phyloP scores from a whole-genome alignment of 2,329 filamentous ascomycete genomes.

The Arachnopeziza araneosa region DNA sequence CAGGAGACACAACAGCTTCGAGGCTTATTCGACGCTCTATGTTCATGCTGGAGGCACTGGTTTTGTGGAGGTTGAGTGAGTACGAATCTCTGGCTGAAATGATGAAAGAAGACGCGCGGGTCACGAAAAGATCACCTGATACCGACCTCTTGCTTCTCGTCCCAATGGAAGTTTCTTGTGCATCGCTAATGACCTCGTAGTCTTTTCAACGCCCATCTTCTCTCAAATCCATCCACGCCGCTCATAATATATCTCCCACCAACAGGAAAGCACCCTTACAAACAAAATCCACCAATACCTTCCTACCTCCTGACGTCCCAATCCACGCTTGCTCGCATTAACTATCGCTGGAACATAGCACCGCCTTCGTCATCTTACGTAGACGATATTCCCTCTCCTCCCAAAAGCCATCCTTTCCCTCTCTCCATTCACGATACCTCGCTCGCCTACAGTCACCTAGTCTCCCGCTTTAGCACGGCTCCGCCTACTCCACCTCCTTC shows the following conservation, averaged over 20 bases:
- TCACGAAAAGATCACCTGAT: background rate
- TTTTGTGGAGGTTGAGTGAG: background rate
- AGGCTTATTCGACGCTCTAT: background rate
- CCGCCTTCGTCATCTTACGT: conserved; percentile 1
- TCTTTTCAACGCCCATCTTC: conserved; percentile 24
- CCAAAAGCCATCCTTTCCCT: conserved; percentile 41
- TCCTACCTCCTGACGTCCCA: conserved; percentile 41
- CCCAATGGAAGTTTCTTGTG: background rate
- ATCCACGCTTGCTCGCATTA: conserved; percentile 49
- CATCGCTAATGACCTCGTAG: conserved; percentile 18
- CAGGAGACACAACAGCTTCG: background rate
- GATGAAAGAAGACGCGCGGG: background rate
- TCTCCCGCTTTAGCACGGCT: background rate
- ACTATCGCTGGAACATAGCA: conserved; percentile 49
- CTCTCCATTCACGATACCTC: conserved; percentile 51
- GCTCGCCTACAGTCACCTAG: conserved; percentile 36
- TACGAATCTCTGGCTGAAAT: background rate
- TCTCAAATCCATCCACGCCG: conserved; percentile 33
- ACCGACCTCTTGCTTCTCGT: background rate
- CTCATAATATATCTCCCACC: conserved; percentile 51
- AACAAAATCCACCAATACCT: conserved; percentile 34
- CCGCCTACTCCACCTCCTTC: background rate
- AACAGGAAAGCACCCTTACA: conserved; percentile 35
- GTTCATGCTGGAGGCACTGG: background rate
- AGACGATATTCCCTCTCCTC: conserved; percentile 4